phyloP scores from a whole-genome alignment of 148 eudicot genomes.

The Rhododendron henanense region DNA sequence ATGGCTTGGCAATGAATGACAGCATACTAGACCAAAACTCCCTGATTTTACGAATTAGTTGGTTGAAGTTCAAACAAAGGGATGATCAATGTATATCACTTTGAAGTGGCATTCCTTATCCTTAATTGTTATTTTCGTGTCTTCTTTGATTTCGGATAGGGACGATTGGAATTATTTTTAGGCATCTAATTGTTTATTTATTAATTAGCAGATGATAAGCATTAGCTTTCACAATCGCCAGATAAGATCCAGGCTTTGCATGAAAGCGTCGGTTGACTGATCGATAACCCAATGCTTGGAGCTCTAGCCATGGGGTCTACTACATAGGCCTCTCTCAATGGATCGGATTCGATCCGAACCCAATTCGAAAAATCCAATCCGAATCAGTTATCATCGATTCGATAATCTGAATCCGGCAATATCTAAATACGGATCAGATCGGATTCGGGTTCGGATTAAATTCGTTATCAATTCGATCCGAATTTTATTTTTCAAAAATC shows the following conservation, averaged over 20 bases:
- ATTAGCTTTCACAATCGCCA: neutral
- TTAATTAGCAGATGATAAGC: neutral
- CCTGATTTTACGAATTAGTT: neutral
- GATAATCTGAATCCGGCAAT: too few species aligned
- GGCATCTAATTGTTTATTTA: neutral
- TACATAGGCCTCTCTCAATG: neutral
- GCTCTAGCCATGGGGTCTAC: neutral
- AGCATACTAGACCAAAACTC: neutral
- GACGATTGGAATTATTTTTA: neutral
- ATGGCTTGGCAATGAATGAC: neutral
- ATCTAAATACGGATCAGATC: too few species aligned
- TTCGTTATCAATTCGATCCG: too few species aligned
- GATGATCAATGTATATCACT: neutral
- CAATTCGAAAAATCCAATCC: too few species aligned
- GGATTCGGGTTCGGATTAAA: too few species aligned
- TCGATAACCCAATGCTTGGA: neutral
- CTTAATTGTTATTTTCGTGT: neutral
- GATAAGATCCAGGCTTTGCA: constrained; percentile 4
- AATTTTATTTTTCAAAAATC: too few species aligned
- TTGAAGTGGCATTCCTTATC: neutral
- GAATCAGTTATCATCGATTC: too few species aligned
- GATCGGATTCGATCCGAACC: too few species aligned
- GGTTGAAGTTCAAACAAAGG: neutral
- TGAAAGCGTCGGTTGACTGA: neutral
- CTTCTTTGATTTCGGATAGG: neutral